Base-by-base conservation (phyloP, 2,329 filamentous ascomycete genomes). In the Talaromyces sp. region DNA sequence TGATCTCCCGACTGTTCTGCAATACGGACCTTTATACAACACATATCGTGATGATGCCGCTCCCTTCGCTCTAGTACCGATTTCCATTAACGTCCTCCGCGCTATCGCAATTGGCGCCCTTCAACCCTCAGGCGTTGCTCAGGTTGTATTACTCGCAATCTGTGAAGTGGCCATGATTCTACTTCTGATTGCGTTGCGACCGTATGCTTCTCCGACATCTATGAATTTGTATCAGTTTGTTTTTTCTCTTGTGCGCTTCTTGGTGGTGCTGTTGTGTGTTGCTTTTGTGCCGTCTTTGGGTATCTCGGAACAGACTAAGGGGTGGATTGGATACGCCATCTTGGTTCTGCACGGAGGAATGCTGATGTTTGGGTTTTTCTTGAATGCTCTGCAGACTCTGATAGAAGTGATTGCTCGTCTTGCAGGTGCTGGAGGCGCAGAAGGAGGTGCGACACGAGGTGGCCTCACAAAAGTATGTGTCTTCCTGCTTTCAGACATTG, bases 171-270 rank as follows among this genome's bases (percentile, higher is more conserved):
- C 97, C 35, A 85, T 92, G 60, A 85, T 97, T 36, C 79, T 97
- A 45, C 93, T 92, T 0, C 77, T 97, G 4, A 87, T 94, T 66
- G 90, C 91, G 7, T 96, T 97, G 77, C 86, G 89, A 15, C 94
- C 94, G 0, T 99, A 95, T 68, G 87, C 93, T 61, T 86, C 87
- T 1, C 86, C 92, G 21, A 97, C 94, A 0, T 97, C 93, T 28
- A 99, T 99, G 94, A 97, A 97, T 69, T 85, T 90, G 9, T 97
- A 97, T 65, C 92, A 97, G 67, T 89, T 88, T 1, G 84, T 91
- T 62, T 96, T 97, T 72, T 84, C 91, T 0, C 77, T 82, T 2
- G 78, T 96, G 13, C 86, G 94, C 35, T 86, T 97, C 33, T 75
- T 89, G 50, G 88, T 88, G 0, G 82, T 91, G 48, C 77, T 93